Percentiles rank a stretch among this genome's conserved stretches.
phyloP scores from a whole-genome alignment of 805 yeast species.

The Candida yuanshanica region DNA sequence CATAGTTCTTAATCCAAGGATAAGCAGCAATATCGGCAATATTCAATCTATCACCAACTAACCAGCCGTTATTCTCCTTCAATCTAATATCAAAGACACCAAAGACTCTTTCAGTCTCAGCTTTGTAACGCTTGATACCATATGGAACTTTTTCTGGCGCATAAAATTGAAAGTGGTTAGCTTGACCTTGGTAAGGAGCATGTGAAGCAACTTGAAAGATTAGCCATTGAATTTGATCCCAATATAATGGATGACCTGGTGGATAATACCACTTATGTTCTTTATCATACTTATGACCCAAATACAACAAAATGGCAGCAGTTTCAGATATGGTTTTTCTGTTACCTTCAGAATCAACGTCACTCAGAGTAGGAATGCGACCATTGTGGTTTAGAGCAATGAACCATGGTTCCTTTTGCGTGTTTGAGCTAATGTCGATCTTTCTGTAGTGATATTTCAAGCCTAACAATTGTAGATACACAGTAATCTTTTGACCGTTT shows the following conservation, averaged over 20 bases:
- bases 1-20: constrained; percentile 37
- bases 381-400: constrained; percentile 57
- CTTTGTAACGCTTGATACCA: constrained; percentile 44
- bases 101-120: constrained; percentile 48
- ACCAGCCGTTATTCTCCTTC: constrained; percentile 43
- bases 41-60: constrained; percentile 55
- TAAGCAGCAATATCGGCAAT: constrained; percentile 51
- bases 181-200: constrained; percentile 64
- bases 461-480: constrained; percentile 28
- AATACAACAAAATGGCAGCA: constrained; percentile 55
- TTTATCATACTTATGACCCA: constrained; percentile 56
- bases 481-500: constrained; percentile 35
- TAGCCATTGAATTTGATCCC: constrained; percentile 46
- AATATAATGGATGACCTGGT: constrained; percentile 38
- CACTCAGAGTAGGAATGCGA: constrained; percentile 50
- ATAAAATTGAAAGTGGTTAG: constrained; percentile 37
- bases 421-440: constrained; percentile 37
- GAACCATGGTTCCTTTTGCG: constrained; percentile 54
- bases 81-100: constrained; percentile 50
- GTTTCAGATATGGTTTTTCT: constrained; percentile 46
- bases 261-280: constrained; percentile 37
- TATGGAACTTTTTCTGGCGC: constrained; percentile 50
- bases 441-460: constrained; percentile 29
- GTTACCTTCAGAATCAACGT: constrained; percentile 34
- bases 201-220: constrained; percentile 53